These are phyloP conservation scores for Claviceps arundinis DNA, from an alignment of 2,329 filamentous ascomycete species.

Conservation along the genomic window DNA sequence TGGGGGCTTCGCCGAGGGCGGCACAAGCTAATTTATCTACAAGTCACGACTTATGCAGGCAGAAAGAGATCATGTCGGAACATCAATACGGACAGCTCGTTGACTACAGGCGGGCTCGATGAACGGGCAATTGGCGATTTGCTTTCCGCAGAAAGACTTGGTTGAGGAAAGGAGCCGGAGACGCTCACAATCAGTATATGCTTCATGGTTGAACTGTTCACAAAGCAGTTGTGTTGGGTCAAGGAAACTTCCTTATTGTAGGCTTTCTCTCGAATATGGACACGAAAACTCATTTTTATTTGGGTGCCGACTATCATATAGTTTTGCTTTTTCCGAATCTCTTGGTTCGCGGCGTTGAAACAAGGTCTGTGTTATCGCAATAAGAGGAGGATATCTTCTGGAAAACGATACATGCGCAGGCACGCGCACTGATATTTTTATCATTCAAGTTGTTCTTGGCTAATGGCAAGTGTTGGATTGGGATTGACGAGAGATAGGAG, in stretches of 20 bases:
- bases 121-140: not conserved
- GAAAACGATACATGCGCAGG: not conserved
- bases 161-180: not conserved
- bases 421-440: not conserved
- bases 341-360: constrained; percentile 6
- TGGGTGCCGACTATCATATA: not conserved
- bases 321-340: constrained; percentile 1
- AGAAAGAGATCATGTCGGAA: not conserved
- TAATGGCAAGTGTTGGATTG: not conserved
- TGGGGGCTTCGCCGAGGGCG: constrained; percentile 1
- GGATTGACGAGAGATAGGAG: not conserved
- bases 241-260: not conserved
- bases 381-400: not conserved
- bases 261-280: not conserved
- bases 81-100: not conserved
- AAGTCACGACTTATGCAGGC: not conserved
- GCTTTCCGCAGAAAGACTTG: not conserved
- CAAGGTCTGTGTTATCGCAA: not conserved
- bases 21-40: not conserved
- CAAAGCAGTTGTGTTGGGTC: constrained; percentile 2
- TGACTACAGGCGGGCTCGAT: not conserved
- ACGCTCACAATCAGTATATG: not conserved
- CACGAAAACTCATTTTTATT: not conserved
- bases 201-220: not conserved
- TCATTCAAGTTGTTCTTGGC: not conserved